These are phyloP conservation scores for Sclerospora graminicola DNA, from an alignment of 352 stramenopile species.

Conservation along the genomic window DNA sequence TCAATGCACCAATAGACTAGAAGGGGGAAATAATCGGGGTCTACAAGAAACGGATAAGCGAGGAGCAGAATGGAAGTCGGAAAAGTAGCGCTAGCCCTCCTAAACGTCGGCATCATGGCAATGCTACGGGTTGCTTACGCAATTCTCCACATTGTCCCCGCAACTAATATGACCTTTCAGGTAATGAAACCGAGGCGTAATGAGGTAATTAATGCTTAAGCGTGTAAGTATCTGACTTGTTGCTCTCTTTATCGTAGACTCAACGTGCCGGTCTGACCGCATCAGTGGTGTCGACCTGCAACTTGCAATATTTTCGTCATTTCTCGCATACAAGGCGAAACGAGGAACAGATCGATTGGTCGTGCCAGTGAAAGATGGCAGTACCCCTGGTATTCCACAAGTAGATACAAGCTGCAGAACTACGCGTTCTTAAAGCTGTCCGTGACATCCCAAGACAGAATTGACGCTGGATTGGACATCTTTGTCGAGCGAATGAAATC, in stretches of 20 bases:
- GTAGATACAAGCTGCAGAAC: conserved; percentile 35
- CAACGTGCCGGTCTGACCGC: conserved; percentile 24
- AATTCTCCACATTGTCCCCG: conserved; percentile 42
- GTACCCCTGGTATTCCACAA: conserved; percentile 20
- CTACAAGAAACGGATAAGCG: conserved; percentile 2
- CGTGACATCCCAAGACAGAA: conserved; percentile 27
- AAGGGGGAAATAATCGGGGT: conserved; percentile 15
- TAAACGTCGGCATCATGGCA: conserved; percentile 13
- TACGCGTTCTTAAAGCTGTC: conserved; percentile 25
- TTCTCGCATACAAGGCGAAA: conserved; percentile 36
- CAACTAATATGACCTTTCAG: conserved; percentile 52
- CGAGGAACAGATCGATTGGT: conserved; percentile 30
- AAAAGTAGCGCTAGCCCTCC: conserved; percentile 8
- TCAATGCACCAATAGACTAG: conserved; percentile 49
- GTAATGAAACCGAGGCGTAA: conserved; percentile 8
- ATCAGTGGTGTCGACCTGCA: conserved; percentile 35
- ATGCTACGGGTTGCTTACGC: conserved; percentile 22
- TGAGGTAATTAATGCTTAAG: background rate
- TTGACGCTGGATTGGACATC: conserved; percentile 33
- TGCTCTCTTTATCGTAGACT: conserved; percentile 8
- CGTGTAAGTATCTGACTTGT: background rate
- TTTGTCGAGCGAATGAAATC: conserved; percentile 52
- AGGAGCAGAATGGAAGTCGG: conserved; percentile 6
- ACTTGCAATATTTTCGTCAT: conserved; percentile 37
- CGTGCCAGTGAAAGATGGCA: conserved; percentile 14